Evolutionary conservation across 2,329 filamentous ascomycete genomes (phyloP), one percentile per base, ranked within the genome.

Genomic region (Chaetomium sp.): DNA sequence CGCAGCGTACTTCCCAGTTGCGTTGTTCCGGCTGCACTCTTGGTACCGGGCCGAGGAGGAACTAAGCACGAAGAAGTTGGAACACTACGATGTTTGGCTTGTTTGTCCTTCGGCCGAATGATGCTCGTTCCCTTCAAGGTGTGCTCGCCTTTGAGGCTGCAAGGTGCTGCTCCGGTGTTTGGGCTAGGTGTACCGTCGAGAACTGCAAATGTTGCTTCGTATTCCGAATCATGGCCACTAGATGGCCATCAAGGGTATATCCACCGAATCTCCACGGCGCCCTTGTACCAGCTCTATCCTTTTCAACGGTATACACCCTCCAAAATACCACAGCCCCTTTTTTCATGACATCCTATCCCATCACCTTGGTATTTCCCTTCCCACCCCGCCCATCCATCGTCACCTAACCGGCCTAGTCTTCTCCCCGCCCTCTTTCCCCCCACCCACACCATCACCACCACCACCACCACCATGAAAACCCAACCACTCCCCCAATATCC

Each of bases 401-500:
- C 54, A 63, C 64, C 64, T 61, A 45, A 49, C 64, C 51, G 56
- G 53, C 64, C 60, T 38, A 6, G 35, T 47, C 45, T 33, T 54
- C 25, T 31, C 57, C 19, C 29, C 51, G 3, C 3, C 57, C 6
- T 49, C 49, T 45, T 31, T 38, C 25, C 51, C 47, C 4, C 12
- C 55, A 25, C 13, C 47, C 4, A 4, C 55, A 8, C 29, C 23
- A 21, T 9, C 9, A 8, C 57, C 62, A 25, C 35, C 33, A 12
- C 12, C 55, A 3, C 23, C 10, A 16, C 19, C 10, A 9, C 57
- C 62, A 25, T 83, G 84, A 74, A 94, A 90, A 0, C 91, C 92
- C 67, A 81, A 53, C 76, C 83, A 72, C 77, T 85, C 60, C 74
- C 81, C 68, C 70, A 81, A 61, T 74, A 83, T 67, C 72, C 93